phyloP scores from a whole-genome alignment of 768 basidiomycete genomes.

The Termitomyces sp. region DNA sequence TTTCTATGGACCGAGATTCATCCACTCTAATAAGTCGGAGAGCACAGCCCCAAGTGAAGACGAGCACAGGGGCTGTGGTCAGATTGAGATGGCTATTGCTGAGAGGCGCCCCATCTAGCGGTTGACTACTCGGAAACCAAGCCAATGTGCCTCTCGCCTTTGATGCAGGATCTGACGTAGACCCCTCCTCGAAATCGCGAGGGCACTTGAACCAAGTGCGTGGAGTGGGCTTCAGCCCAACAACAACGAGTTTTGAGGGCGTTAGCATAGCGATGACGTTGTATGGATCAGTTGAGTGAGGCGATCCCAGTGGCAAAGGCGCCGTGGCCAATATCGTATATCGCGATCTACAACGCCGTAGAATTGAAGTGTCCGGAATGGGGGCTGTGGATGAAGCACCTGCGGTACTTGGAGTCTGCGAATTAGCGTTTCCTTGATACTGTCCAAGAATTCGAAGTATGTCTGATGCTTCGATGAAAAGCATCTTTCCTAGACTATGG shows the following conservation, averaged over 20 bases:
- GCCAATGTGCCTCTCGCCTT: constrained; percentile 62
- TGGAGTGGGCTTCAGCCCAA: constrained; percentile 87
- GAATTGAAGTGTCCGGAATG: constrained; percentile 21
- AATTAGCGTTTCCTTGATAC: constrained; percentile 56
- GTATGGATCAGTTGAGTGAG: constrained; percentile 75
- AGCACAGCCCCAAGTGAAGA: constrained; percentile 78
- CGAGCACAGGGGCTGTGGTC: constrained; percentile 53
- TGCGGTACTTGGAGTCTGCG: constrained; percentile 1
- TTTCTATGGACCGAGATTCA: constrained; percentile 51
- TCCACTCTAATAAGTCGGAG: constrained; percentile 63
- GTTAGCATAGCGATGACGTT: constrained; percentile 84
- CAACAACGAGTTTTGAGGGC: constrained; percentile 84
- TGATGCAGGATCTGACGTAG: constrained; percentile 34
- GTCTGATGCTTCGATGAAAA: constrained; percentile 94
- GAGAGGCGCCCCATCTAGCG: constrained; percentile 16
- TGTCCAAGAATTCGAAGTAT: constrained; percentile 90
- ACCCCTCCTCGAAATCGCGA: constrained; percentile 45
- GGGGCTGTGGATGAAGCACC: constrained; percentile 7
- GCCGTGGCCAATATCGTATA: constrained; percentile 74
- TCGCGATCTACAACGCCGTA: constrained; percentile 44
- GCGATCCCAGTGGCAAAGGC: constrained; percentile 76
- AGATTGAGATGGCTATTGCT: constrained; percentile 11
- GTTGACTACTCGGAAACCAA: constrained; percentile 71
- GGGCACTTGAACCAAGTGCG: constrained; percentile 86
- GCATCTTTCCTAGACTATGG: constrained; percentile 88